Evolutionary conservation across 306 rosid genomes (phyloP).

Genomic region (Ammopiptanthus mongolicus): DNA sequence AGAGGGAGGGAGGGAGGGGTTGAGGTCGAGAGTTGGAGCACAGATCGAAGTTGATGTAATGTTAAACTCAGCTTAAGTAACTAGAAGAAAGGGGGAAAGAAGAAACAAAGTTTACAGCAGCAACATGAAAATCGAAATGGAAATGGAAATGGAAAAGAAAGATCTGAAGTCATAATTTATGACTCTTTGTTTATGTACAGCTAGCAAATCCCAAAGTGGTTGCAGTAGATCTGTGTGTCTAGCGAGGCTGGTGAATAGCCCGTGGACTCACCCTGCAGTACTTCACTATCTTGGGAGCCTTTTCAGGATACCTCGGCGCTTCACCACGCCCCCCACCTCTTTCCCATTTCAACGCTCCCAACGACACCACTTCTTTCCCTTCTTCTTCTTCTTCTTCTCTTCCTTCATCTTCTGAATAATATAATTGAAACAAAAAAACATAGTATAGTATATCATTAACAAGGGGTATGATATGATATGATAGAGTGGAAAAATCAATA

Average conservation of each 20-base stretch:
- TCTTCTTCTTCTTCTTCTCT: conserved; percentile 12
- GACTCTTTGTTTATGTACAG: conserved; percentile 6
- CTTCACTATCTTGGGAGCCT: conserved; percentile 62
- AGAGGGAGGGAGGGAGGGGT: too few species aligned
- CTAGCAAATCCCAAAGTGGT: not conserved
- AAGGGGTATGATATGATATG: too few species aligned
- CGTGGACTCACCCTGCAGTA: conserved; percentile 69
- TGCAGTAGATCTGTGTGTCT: conserved; percentile 16
- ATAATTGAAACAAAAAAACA: too few species aligned
- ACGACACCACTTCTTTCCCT: conserved; percentile 35
- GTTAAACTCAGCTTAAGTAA: too few species aligned
- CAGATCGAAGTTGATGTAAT: too few species aligned
- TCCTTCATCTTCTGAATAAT: conserved; percentile 4
- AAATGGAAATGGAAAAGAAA: not conserved
- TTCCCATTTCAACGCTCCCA: conserved; percentile 51
- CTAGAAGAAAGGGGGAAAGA: too few species aligned
- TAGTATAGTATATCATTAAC: too few species aligned
- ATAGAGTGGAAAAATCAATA: too few species aligned
- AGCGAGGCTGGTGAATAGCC: conserved; percentile 85
- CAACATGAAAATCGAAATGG: not conserved
- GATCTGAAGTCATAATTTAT: not conserved
- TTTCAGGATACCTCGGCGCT: conserved; percentile 50
- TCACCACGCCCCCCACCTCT: conserved; percentile 26
- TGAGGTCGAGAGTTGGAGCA: too few species aligned
- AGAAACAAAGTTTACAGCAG: not conserved